Evolutionary conservation across 2,329 filamentous ascomycete genomes (phyloP), one percentile per base, ranked within the genome.

Genomic region (Diaporthe amygdali): DNA sequence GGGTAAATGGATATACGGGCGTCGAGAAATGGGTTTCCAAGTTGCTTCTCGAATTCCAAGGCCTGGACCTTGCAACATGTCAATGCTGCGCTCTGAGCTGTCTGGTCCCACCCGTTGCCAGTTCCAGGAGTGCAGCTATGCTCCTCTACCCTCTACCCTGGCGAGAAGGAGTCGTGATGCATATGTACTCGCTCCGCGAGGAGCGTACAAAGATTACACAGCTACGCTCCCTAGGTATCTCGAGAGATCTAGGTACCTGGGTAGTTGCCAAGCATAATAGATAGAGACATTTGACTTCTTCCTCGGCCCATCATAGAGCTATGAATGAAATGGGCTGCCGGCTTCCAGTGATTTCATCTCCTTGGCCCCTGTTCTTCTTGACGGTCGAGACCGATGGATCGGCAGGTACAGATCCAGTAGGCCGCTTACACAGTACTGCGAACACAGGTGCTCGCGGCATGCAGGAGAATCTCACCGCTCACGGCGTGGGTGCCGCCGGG

Each of bases 361-460:
- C 37, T 41, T 22, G 32, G 37, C 37, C 37, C 47, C 34, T 64
- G 56, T 63, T 37, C n/a, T 47, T 46, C 32, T 30, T 32, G 34
- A 30, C 49, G 56, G 68, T 64, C 68, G 56, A 70, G 68, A 70
- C 61, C 68, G 56, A 55, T 54, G 47, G 68, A 70, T 70, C 68
- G 68, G 41, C 68, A 56, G 68, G 68, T 22, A 52, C 68, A 68
- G 52, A 56, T 59, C 32, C 49, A 59, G 41, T 59, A 32, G 52
- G 30, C 66, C 22, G 34, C 52, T 39, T 39, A 56, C 54, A 55
- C 66, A 56, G 66, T 49, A 68, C 34, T 39, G 52, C 41, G 32
- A 32, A 30, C 51, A 14, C 30, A 41, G 44, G 30, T 27, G 39
- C n/a, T 20, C 15, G 63, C 4, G 52, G 32, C 34, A 27, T 52